Conservation (phyloP, 345 rosid genomes). For the Salix dunnii region DNA sequence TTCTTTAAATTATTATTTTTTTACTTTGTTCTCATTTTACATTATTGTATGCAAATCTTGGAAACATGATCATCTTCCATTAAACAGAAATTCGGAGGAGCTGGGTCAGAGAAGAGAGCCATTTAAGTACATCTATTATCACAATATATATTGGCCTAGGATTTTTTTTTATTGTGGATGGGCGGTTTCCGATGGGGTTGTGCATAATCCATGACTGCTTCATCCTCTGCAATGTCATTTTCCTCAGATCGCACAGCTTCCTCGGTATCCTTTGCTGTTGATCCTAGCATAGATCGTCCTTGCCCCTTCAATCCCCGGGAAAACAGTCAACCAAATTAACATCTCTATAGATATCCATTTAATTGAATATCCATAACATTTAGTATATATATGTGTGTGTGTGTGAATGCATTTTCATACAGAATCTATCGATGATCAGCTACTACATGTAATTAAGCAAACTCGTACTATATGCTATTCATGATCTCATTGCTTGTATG, state of each 20-base stretch:
- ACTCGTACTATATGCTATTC: neutral
- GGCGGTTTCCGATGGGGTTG: slow-evolving; percentile 91
- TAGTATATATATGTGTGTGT: too few relatives aligned
- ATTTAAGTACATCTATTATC: neutral
- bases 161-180: slow-evolving; percentile 77
- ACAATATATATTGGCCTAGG: slow-evolving; percentile 10
- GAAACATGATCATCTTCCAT: neutral
- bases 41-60: neutral
- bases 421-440: neutral
- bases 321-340: neutral
- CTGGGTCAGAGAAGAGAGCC: neutral
- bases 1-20: neutral
- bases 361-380: neutral
- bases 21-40: neutral
- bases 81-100: neutral
- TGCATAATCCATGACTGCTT: slow-evolving; percentile 75
- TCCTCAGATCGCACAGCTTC: slow-evolving; percentile 31
- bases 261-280: slow-evolving; percentile 12
- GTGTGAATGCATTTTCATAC: neutral
- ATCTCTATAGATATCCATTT: neutral
- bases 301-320: slow-evolving; percentile 23
- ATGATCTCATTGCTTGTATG: neutral
- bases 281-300: slow-evolving; percentile 26
- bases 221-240: slow-evolving; percentile 35
- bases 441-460: neutral